These are phyloP conservation scores for Sonneratia alba DNA, from an alignment of 345 rosid species.

Conservation along the genomic window DNA sequence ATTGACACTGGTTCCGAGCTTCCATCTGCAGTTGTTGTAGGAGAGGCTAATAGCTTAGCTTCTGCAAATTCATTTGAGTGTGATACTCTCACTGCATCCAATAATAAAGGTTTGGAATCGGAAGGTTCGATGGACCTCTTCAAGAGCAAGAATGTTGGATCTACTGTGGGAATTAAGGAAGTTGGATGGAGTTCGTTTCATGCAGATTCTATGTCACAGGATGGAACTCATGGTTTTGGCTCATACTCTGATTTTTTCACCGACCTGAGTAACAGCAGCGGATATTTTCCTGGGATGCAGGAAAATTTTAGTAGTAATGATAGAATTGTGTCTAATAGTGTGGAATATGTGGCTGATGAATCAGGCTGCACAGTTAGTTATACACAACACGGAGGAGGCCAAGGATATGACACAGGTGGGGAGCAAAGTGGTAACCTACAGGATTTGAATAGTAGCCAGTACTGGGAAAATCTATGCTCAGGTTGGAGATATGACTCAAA, in stretches of 20 bases:
- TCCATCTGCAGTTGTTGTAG: conserved; percentile 4
- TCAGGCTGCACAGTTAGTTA: conserved; percentile 28
- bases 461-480: conserved; percentile 80
- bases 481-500: conserved; percentile 78
- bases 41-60: conserved; percentile 9
- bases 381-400: conserved; percentile 27
- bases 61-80: conserved; percentile 17
- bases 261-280: conserved; percentile 35
- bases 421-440: conserved; percentile 33
- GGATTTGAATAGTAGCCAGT: conserved; percentile 40
- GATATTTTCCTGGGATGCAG: conserved; percentile 26
- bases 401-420: conserved; percentile 21
- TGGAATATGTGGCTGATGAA: conserved; percentile 15
- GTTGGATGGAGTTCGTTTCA: conserved; percentile 81
- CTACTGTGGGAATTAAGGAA: conserved; percentile 51
- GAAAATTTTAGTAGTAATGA: conserved; percentile 19
- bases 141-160: conserved; percentile 24
- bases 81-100: conserved; percentile 12
- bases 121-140: conserved; percentile 19
- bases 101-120: conserved; percentile 16
- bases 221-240: conserved; percentile 49
- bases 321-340: conserved; percentile 15
- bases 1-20: conserved; percentile 4
- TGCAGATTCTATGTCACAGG: conserved; percentile 37
- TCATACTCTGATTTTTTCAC: conserved; percentile 70